A percentile compares a stretch with the other conserved stretches of the same genome.
Conservation (phyloP, 768 basidiomycete species). For the Lentinula raphanica region DNA sequence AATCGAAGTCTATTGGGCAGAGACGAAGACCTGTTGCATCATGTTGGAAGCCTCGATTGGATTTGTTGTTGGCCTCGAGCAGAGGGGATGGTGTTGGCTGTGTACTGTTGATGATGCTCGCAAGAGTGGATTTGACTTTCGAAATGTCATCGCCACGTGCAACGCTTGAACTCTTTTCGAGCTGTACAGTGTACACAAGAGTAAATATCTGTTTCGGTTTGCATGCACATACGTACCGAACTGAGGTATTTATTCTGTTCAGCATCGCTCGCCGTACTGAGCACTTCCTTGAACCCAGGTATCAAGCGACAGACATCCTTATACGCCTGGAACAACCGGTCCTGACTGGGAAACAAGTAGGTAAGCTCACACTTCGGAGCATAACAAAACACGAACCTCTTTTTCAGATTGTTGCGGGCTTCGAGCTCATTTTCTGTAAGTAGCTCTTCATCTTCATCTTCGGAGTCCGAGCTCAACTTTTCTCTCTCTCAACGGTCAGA, state of each 20-base stretch:
- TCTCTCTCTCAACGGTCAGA: neutral
- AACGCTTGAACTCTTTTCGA: conserved; percentile 18
- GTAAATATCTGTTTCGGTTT: conserved; percentile 7
- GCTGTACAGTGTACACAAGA: conserved; percentile 9
- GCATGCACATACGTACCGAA: neutral
- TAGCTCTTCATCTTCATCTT: neutral
- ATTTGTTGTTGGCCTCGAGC: neutral
- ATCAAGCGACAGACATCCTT: neutral
- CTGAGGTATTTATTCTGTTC: neutral
- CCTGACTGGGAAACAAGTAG: neutral
- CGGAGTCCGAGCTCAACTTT: neutral
- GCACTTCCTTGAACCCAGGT: neutral
- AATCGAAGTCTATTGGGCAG: conserved; percentile 11
- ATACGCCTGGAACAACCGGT: neutral
- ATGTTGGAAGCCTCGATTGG: conserved; percentile 12
- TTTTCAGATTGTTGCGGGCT: neutral
- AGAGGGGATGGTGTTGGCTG: conserved; percentile 4
- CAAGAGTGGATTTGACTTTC: conserved; percentile 13
- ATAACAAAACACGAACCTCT: neutral
- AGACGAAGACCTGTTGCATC: conserved; percentile 16
- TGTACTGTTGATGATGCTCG: conserved; percentile 16
- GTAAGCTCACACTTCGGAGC: neutral
- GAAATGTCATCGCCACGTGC: conserved; percentile 20
- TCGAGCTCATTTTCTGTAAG: neutral
- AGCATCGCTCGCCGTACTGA: neutral